These are phyloP conservation scores for Pythium apleroticum DNA, from an alignment of 352 stramenopile genomes.

Conservation along the genomic window DNA sequence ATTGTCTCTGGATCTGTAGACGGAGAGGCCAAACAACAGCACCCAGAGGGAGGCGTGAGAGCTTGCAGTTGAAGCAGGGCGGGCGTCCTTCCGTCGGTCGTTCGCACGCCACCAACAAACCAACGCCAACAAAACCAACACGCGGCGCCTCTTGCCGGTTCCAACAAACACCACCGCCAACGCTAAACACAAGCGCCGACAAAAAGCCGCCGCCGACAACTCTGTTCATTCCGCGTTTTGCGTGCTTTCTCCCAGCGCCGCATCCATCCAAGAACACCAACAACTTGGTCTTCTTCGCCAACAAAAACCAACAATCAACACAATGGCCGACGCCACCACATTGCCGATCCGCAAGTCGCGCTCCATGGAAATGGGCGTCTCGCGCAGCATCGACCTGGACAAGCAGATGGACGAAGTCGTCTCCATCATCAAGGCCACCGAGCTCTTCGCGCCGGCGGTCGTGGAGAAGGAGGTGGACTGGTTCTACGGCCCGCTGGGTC, in stretches of 20 bases:
- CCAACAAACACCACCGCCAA: conserved; percentile 10
- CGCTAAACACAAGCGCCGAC: neutral
- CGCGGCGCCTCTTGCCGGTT: neutral
- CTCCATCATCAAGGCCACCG: conserved; percentile 47
- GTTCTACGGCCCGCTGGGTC: conserved; percentile 77
- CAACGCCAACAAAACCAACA: conserved; percentile 16
- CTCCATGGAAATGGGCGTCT: conserved; percentile 64
- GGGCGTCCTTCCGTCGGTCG: no score
- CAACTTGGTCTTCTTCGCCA: neutral
- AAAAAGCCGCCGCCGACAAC: neutral
- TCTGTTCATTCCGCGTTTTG: conserved; percentile 25
- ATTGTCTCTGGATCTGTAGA: conserved; percentile 20
- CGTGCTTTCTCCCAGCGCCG: conserved; percentile 6
- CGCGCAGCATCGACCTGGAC: conserved; percentile 51
- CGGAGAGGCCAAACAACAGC: conserved; percentile 3
- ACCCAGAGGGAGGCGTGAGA: neutral
- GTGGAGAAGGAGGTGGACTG: conserved; percentile 74
- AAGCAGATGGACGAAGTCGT: conserved; percentile 72
- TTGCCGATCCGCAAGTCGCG: conserved; percentile 39
- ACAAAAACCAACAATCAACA: conserved; percentile 1
- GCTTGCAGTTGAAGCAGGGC: conserved; percentile 15
- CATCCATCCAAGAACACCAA: neutral
- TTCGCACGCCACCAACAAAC: conserved; percentile 9
- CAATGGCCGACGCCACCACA: conserved; percentile 36
- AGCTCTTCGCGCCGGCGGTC: conserved; percentile 59